These are phyloP conservation scores for Lasiosphaeria hispida DNA, from an alignment of 495 filamentous ascomycete species.

Conservation along the genomic window DNA sequence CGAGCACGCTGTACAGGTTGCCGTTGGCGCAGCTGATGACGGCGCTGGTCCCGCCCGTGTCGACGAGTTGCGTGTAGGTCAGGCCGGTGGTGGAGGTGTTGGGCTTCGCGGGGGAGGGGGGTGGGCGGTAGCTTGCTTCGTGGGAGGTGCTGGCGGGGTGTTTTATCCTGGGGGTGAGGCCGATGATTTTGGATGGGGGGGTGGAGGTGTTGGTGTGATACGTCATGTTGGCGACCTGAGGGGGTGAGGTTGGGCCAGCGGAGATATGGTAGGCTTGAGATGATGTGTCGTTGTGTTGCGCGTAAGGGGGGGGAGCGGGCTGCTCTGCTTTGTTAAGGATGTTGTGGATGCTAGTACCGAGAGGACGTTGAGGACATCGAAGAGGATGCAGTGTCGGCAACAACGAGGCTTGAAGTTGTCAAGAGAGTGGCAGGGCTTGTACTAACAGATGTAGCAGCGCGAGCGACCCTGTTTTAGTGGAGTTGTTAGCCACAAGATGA, in stretches of 20 bases:
- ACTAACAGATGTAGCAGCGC: too few species aligned
- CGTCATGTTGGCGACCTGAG: not conserved
- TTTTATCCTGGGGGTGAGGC: constrained; percentile 2
- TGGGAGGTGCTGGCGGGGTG: not conserved
- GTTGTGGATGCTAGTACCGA: too few species aligned
- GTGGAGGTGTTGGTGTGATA: not conserved
- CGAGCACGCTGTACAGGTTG: constrained; percentile 13
- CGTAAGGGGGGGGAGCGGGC: too few species aligned
- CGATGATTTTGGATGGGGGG: not conserved
- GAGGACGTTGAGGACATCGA: too few species aligned
- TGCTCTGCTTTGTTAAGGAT: too few species aligned
- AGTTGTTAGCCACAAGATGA: not conserved
- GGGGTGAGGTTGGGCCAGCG: too few species aligned
- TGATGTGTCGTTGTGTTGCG: too few species aligned
- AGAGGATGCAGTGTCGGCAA: too few species aligned
- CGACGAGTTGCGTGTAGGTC: constrained; percentile 9
- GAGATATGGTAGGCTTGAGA: too few species aligned
- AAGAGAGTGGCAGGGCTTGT: too few species aligned
- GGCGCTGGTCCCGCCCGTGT: not conserved
- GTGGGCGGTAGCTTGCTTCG: not conserved
- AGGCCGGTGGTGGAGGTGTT: constrained; percentile 16
- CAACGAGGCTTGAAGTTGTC: too few species aligned
- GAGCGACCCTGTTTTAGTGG: not conserved
- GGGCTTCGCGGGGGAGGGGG: constrained; percentile 5
- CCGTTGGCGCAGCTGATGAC: constrained; percentile 17